phyloP scores from a whole-genome alignment of 176 grass and related monocot species.

The Leersia perrieri region DNA sequence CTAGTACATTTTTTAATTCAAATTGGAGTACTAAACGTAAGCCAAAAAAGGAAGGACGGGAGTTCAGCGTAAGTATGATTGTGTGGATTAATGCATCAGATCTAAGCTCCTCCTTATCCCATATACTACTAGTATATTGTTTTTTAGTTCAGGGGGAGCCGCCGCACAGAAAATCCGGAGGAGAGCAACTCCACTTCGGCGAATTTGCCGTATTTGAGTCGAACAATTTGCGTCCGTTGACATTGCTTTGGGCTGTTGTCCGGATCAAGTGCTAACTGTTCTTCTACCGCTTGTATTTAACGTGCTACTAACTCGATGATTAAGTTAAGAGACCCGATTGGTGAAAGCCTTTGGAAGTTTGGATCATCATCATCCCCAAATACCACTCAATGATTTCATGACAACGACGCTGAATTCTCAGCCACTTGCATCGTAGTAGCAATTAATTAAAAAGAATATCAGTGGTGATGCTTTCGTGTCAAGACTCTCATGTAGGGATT shows the following conservation, averaged over 20 bases:
- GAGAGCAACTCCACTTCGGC: background rate
- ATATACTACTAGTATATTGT: too few species aligned
- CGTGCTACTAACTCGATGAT: background rate
- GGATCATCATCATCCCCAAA: background rate
- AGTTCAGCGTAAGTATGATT: too few species aligned
- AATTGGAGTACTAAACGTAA: too few species aligned
- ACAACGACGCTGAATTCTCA: background rate
- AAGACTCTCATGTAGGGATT: background rate
- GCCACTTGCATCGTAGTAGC: background rate
- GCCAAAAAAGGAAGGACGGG: too few species aligned
- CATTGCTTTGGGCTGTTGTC: background rate
- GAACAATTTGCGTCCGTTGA: slow-evolving; percentile 30
- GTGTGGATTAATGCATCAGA: too few species aligned
- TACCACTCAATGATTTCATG: background rate
- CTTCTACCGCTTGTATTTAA: background rate
- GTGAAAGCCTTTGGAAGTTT: background rate
- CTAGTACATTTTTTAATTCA: too few species aligned
- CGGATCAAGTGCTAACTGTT: background rate
- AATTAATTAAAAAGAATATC: background rate
- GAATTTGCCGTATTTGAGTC: slow-evolving; percentile 26
- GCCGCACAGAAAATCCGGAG: background rate
- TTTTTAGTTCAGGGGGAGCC: too few species aligned
- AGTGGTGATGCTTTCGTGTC: background rate
- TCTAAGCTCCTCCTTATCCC: too few species aligned
- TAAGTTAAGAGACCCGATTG: background rate